Evolutionary conservation across 441 rosid genomes (phyloP).

Genomic region (Hura crepitans): DNA sequence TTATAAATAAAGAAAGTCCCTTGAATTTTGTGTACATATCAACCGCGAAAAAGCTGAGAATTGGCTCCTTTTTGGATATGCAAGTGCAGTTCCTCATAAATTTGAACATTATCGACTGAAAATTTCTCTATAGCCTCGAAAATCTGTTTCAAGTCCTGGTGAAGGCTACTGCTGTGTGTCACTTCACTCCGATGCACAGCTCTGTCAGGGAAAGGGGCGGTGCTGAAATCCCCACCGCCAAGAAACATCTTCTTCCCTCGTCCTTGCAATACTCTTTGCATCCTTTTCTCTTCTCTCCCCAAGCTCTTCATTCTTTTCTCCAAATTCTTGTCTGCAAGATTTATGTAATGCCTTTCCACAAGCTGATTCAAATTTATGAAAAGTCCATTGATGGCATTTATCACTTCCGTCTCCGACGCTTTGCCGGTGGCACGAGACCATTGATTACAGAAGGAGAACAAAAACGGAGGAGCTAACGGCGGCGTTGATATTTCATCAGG

Average conservation of each 20-base stretch:
- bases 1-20: no score
- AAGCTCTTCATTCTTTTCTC: conserved; percentile 51
- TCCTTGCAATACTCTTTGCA: conserved; percentile 66
- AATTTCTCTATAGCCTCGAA: conserved; percentile 79
- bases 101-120: conserved; percentile 45
- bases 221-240: conserved; percentile 32
- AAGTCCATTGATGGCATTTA: conserved; percentile 51
- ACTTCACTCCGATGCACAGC: conserved; percentile 47
- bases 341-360: conserved; percentile 54
- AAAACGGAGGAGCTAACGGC: conserved; percentile 68
- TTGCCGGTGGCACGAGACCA: conserved; percentile 68
- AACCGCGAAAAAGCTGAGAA: no score
- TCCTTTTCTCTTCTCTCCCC: conserved; percentile 65
- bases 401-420: conserved; percentile 73
- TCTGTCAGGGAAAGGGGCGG: conserved; percentile 27
- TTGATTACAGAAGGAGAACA: conserved; percentile 70
- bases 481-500: conserved; percentile 52
- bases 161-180: conserved; percentile 49
- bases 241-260: conserved; percentile 59
- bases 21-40: no score
- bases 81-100: conserved; percentile 60
- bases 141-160: conserved; percentile 51
- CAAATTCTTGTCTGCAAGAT: conserved; percentile 47
- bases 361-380: conserved; percentile 48
- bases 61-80: conserved; percentile 11